A percentile compares a stretch with the other conserved stretches of the same genome.
phyloP scores from a whole-genome alignment of 1,284 basidiomycete species.

The Fomitopsis pinicola region DNA sequence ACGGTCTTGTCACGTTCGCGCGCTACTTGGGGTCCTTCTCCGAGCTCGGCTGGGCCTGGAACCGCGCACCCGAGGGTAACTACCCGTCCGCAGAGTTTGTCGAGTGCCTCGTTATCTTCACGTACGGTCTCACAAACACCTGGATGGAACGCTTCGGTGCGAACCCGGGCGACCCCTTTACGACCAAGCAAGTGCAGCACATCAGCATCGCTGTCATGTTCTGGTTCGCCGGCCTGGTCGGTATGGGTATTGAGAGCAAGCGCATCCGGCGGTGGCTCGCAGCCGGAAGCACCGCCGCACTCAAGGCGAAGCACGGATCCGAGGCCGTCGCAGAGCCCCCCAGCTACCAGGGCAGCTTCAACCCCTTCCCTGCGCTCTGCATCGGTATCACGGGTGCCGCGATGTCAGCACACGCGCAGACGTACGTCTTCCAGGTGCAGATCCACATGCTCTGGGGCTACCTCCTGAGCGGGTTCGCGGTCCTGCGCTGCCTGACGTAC shows the following conservation, averaged over 20 bases:
- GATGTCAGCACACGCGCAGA: slow-evolving; percentile 94
- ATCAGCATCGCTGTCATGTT: slow-evolving; percentile 97
- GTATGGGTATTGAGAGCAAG: slow-evolving; percentile 86
- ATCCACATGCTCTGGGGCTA: slow-evolving; percentile 92
- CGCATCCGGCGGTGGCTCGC: slow-evolving; percentile 68
- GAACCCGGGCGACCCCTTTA: slow-evolving; percentile 77
- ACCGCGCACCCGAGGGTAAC: slow-evolving; percentile 50
- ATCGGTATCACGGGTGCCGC: slow-evolving; percentile 93
- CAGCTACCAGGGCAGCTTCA: slow-evolving; percentile 81
- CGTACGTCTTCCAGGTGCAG: slow-evolving; percentile 85
- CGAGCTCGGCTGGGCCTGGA: slow-evolving; percentile 95
- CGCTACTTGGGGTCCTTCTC: slow-evolving; percentile 91
- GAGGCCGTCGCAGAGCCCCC: slow-evolving; percentile 58
- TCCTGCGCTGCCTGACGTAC: slow-evolving; percentile 84
- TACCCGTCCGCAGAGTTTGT: slow-evolving; percentile 80
- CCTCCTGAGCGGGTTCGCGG: slow-evolving; percentile 79
- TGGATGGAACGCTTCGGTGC: slow-evolving; percentile 97
- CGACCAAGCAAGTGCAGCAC: slow-evolving; percentile 93
- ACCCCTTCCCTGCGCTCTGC: slow-evolving; percentile 91
- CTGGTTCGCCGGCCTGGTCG: slow-evolving; percentile 90
- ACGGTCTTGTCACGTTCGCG: slow-evolving; percentile 85
- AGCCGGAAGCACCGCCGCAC: slow-evolving; percentile 45
- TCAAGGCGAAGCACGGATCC: slow-evolving; percentile 31
- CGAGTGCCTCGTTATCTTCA: slow-evolving; percentile 84
- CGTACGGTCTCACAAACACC: slow-evolving; percentile 88